Evolutionary conservation across 2,329 filamentous ascomycete species (phyloP).

Genomic region (Grosmannia huntii): DNA sequence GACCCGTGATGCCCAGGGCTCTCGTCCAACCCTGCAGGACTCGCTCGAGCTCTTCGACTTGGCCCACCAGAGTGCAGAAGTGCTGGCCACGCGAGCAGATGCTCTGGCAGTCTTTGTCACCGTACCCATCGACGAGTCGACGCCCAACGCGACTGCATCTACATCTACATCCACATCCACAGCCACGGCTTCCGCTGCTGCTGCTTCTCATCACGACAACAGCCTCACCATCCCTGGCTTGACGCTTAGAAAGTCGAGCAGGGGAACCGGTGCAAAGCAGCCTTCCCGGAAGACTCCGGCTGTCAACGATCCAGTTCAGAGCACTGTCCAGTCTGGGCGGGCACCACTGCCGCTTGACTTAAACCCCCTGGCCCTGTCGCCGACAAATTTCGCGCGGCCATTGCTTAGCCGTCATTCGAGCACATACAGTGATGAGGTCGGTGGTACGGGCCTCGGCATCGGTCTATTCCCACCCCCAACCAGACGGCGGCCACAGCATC

Average conservation of each 20-base stretch:
- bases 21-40: slow-evolving; percentile 34
- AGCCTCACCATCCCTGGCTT: background rate
- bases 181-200: no score
- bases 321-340: background rate
- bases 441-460: background rate
- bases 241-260: background rate
- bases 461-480: background rate
- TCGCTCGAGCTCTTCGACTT: slow-evolving; percentile 52
- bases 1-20: background rate
- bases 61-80: slow-evolving; percentile 41
- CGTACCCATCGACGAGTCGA: slow-evolving; percentile 15
- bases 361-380: background rate
- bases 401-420: background rate
- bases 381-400: background rate
- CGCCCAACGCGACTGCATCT: background rate
- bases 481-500: background rate
- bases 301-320: background rate
- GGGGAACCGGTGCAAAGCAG: background rate
- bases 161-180: background rate
- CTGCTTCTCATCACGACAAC: background rate
- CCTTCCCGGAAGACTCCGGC: background rate
- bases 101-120: slow-evolving; percentile 29
- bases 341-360: background rate
- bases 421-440: no score
- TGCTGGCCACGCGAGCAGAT: slow-evolving; percentile 45